These are phyloP conservation scores for Dothidotthia symphoricarpi DNA, from an alignment of 2,329 filamentous ascomycete genomes.

Conservation along the genomic window DNA sequence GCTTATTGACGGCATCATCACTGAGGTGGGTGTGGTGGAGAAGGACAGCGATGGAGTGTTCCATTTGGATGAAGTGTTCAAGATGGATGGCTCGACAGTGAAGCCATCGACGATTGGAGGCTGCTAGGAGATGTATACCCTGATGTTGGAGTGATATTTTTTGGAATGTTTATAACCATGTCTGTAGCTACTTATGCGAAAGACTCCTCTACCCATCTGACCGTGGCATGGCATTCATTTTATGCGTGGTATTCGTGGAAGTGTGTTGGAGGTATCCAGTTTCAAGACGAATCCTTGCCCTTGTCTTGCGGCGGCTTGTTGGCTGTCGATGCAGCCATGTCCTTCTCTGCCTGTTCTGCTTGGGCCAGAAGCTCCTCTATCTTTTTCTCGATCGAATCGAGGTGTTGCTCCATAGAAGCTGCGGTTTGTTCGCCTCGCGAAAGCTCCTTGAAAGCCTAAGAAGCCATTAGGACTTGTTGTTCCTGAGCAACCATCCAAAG, in stretches of 20 bases:
- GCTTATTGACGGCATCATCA: constrained; percentile 91
- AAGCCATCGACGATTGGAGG: constrained; percentile 37
- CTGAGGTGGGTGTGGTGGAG: constrained; percentile 82
- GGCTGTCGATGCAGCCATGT: constrained; percentile 20
- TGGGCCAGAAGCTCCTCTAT: constrained; percentile 54
- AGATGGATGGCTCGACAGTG: constrained; percentile 19
- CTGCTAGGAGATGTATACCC: constrained; percentile 14
- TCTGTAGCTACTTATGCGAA: not conserved
- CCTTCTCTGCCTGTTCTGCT: constrained; percentile 45
- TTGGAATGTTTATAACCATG: constrained; percentile 4
- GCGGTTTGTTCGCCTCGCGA: constrained; percentile 57
- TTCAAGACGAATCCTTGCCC: constrained; percentile 15
- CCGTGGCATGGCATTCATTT: constrained; percentile 1
- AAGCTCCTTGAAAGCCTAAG: constrained; percentile 53
- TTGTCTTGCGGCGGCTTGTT: constrained; percentile 15
- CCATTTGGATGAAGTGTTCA: constrained; percentile 51
- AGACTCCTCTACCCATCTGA: constrained; percentile 2
- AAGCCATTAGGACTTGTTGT: constrained; percentile 12
- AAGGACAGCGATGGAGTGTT: constrained; percentile 72
- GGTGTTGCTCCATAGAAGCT: constrained; percentile 54
- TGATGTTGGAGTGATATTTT: not conserved
- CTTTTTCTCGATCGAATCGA: constrained; percentile 55
- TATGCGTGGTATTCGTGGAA: constrained; percentile 4
- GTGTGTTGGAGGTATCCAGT: not conserved
- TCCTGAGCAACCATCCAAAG: not conserved